Percentiles rank a stretch among this genome's conserved stretches.
Evolutionary conservation across 176 grass and related monocot genomes (phyloP).

Genomic region (Phyllostachys edulis): DNA sequence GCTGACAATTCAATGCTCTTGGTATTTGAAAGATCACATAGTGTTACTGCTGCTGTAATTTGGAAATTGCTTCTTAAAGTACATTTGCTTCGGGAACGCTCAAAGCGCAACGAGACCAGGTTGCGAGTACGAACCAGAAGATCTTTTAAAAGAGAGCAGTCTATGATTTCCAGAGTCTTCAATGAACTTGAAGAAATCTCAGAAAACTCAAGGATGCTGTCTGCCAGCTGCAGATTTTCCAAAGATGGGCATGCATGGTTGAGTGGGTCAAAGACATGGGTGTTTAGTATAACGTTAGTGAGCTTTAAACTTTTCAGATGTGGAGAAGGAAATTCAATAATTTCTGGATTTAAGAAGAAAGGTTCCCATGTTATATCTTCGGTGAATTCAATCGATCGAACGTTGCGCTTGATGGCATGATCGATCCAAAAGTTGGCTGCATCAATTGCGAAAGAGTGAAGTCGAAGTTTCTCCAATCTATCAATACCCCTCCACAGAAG

Average conservation of each 20-base stretch:
- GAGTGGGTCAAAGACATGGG: not conserved
- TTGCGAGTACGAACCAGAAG: not conserved
- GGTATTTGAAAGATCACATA: not conserved
- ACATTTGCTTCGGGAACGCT: not conserved
- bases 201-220: not conserved
- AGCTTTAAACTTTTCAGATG: not conserved
- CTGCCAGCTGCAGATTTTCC: conserved; percentile 12
- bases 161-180: conserved; percentile 1
- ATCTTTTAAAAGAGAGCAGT: not conserved
- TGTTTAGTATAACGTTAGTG: not conserved
- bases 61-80: not conserved
- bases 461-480: not conserved
- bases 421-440: not conserved
- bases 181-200: conserved; percentile 6
- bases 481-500: not conserved
- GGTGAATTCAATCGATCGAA: not conserved
- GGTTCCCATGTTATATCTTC: conserved; percentile 11
- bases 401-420: not conserved
- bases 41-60: not conserved
- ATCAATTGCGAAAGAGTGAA: conserved; percentile 14
- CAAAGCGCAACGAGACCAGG: not conserved
- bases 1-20: not conserved
- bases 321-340: not conserved
- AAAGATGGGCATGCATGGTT: not conserved
- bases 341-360: conserved; percentile 5